Evolutionary conservation across 2,329 filamentous ascomycete species (phyloP).

Genomic region (Fusarium avenaceum): DNA sequence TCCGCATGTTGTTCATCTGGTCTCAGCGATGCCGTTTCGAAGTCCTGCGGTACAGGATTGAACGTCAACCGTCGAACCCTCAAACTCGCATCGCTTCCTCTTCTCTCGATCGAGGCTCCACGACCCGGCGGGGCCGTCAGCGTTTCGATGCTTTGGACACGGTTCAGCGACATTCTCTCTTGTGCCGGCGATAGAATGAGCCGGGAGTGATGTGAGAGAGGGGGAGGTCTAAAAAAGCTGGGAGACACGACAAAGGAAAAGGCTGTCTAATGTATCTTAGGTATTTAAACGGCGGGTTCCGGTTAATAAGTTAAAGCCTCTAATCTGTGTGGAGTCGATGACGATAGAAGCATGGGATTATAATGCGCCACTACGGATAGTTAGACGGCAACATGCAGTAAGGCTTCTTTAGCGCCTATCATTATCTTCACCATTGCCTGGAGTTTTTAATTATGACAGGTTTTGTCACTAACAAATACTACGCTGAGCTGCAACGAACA

Average conservation of each 20-base stretch:
- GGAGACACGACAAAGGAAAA: background rate
- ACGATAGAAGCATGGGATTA: slow-evolving; percentile 35
- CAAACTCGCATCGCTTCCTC: slow-evolving; percentile 61
- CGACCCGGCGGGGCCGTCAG: slow-evolving; percentile 53
- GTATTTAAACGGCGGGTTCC: slow-evolving; percentile 13
- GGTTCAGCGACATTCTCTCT: slow-evolving; percentile 64
- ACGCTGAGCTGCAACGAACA: slow-evolving; percentile 19
- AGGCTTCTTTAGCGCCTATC: slow-evolving; percentile 19
- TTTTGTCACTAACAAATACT: slow-evolving; percentile 30
- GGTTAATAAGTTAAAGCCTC: background rate
- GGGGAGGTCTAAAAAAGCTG: background rate
- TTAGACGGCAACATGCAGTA: slow-evolving; percentile 14
- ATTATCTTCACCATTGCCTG: slow-evolving; percentile 12
- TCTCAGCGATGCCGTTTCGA: slow-evolving; percentile 59
- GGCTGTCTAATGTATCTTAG: background rate
- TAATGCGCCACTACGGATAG: slow-evolving; percentile 31
- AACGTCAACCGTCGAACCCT: slow-evolving; percentile 66
- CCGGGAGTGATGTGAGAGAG: background rate
- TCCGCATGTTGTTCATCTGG: slow-evolving; percentile 57
- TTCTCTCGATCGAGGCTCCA: slow-evolving; percentile 47
- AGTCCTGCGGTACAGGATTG: slow-evolving; percentile 67
- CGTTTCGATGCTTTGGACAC: slow-evolving; percentile 67
- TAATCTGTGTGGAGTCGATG: slow-evolving; percentile 28
- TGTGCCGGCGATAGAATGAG: background rate
- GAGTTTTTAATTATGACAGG: slow-evolving; percentile 19